Evolutionary conservation across 73 alveolate genomes (phyloP), one percentile per base, ranked within the genome.

Genomic region (Stentor coeruleus): DNA sequence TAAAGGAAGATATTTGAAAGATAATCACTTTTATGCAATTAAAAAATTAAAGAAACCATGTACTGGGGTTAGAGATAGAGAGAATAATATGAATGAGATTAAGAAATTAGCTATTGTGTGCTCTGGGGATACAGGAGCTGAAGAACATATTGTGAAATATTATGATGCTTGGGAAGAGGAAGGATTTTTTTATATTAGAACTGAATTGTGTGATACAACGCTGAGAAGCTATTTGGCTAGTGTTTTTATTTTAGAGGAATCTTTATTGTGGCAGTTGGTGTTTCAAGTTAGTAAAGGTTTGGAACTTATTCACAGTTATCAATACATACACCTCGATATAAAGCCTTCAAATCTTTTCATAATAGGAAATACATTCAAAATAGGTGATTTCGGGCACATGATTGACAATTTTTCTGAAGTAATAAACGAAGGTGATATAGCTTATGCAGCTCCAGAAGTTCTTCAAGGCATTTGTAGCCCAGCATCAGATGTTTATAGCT

Each of bases 131-230:
- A 20, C 79, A 20, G 79, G 37, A 20, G 37, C 40, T 15, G 40
- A 66, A 31, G 40, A 31, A 2, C 36, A 66, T 33, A 20, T 66
- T 20, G 79, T 66, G 79, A 20, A 66, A 66, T 66, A 66, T 66
- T 66, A 28, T 66, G 79, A 66, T 40, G n/a, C 79, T 31, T 66
- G 79, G 79, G 79, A 66, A 2, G 79, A 66, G 33, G 79, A 66
- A 26, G n/a, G 39, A 15, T 40, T 28, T 20, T 20, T 66, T 66
- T 66, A 66, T 40, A 66, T 66, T 33, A 37, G 79, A 26, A 66
- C 79, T 20, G 79, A 66, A 66, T 33, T 66, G 15, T 66, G 79
- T 66, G 79, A 66, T 15, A 66, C 36, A 28, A 20, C 79, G 0
- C 2, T 66, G 79, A 66, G 33, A 66, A 26, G 49, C 33, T 20